Base-by-base conservation (phyloP, 2,329 filamentous ascomycete genomes). In the Phaeosphaeria sp. region DNA sequence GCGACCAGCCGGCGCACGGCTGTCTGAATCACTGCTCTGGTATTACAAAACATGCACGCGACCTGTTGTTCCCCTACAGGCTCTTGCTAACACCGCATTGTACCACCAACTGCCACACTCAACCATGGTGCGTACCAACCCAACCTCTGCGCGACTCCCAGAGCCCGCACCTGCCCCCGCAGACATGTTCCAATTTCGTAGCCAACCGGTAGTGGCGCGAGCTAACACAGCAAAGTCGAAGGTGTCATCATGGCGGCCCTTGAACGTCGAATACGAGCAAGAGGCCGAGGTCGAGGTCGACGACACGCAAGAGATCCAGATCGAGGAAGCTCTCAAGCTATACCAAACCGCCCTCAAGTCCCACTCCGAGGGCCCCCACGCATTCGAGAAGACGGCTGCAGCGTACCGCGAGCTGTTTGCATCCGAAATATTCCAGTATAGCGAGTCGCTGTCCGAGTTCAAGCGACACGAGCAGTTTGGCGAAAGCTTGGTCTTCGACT, bases 231-330 rank as follows among this genome's bases (percentile, higher is more conserved):
- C 47, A 33, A 57, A 78, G 77, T 74, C 77, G 39, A 69, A 68
- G 33, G 67, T 62, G 24, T 68, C 66, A 3, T 51, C 87, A 69
- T 98, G 96, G 80, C 88, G 90, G 71, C 92, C 94, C 52, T 88
- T 97, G 77, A 99, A 99, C 76, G 87, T 98, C 79, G 93, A 97
- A 78, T 91, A 92, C 9, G 95, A 97, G 79, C 92, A 96, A 72
- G 91, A 92, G 56, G 83, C 90, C 63, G 93, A 97, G 74, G 92
- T 96, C 69, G 93, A 97, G 78, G 83, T 97, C 72, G 95, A 99
- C 76, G 93, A 95, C 70, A 97, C 93, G 33, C 95, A 94, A 76
- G 94, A 98, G 77, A 88, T 99, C 51, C 93, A 97, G 83, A 94
- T 98, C 72, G 95, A 99, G 72, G 95, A 99, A 80, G 93, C 95